A percentile compares a stretch with the other conserved stretches of the same genome.
These are phyloP conservation scores for Arthrobotrys megalospora DNA, from an alignment of 2,329 filamentous ascomycete genomes.

Conservation along the genomic window DNA sequence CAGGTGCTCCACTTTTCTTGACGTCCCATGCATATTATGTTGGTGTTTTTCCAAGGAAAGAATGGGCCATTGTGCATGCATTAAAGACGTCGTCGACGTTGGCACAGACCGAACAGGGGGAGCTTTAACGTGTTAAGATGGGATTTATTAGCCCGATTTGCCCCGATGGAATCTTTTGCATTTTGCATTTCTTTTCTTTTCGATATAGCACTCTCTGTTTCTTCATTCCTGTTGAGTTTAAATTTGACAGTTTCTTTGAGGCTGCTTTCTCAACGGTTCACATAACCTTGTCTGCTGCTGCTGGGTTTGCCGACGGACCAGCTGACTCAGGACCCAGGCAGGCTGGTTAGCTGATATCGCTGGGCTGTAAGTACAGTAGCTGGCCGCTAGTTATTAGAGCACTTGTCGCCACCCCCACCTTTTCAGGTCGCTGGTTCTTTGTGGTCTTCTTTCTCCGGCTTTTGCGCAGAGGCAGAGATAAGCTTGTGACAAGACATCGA, in stretches of 20 bases:
- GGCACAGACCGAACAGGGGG: conserved; percentile 5
- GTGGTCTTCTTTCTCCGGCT: neutral
- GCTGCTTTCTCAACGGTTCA: conserved; percentile 2
- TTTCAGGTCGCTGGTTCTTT: conserved; percentile 8
- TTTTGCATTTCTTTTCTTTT: conserved; percentile 12
- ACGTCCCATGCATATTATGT: conserved; percentile 28
- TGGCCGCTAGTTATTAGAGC: neutral
- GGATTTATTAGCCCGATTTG: conserved; percentile 40
- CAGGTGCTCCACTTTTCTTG: conserved; percentile 32
- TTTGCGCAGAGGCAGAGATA: neutral
- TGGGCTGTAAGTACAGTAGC: neutral
- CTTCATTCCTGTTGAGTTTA: conserved; percentile 2
- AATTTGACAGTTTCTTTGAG: neutral
- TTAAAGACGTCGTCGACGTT: conserved; percentile 19
- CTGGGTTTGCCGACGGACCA: conserved; percentile 23
- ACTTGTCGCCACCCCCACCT: conserved; percentile 19
- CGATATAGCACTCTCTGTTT: neutral
- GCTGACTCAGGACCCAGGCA: neutral
- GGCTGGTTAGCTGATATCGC: neutral
- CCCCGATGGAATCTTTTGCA: conserved; percentile 17
- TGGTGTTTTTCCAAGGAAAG: conserved; percentile 14
- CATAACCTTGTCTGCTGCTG: conserved; percentile 5
- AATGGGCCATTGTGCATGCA: conserved; percentile 7
- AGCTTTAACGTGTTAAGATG: conserved; percentile 14
- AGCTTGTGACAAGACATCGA: conserved; percentile 5